These are phyloP conservation scores for Thelephora aurantiotincta DNA, from an alignment of 768 basidiomycete genomes.

Conservation along the genomic window DNA sequence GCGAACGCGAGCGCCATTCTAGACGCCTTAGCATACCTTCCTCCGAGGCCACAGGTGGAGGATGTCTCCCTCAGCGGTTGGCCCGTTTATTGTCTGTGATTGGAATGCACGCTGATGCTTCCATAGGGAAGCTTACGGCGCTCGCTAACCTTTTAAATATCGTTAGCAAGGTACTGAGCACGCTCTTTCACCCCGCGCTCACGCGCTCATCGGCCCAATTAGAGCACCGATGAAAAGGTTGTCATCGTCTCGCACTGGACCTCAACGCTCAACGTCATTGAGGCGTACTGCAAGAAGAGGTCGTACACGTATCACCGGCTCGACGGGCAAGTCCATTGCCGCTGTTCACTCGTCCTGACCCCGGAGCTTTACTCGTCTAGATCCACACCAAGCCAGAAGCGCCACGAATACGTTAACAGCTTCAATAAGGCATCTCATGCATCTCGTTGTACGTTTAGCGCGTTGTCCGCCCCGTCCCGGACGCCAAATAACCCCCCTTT, in stretches of 20 bases:
- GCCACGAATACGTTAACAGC: slow-evolving; percentile 75
- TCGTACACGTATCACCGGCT: slow-evolving; percentile 71
- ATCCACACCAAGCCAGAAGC: slow-evolving; percentile 60
- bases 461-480: not conserved
- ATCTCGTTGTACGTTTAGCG: slow-evolving; percentile 43
- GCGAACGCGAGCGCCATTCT: slow-evolving; percentile 32
- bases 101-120: slow-evolving; percentile 1
- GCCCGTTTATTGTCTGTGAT: not conserved
- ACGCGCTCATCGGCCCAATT: slow-evolving; percentile 1
- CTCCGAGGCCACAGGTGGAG: slow-evolving; percentile 41
- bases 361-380: slow-evolving; percentile 20
- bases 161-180: slow-evolving; percentile 36
- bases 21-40: slow-evolving; percentile 50
- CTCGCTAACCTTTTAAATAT: slow-evolving; percentile 48
- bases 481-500: not conserved
- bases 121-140: slow-evolving; percentile 58
- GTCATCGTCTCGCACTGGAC: slow-evolving; percentile 96
- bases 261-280: slow-evolving; percentile 83
- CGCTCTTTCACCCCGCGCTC: not conserved
- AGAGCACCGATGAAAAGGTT: slow-evolving; percentile 86
- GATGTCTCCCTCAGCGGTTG: slow-evolving; percentile 76
- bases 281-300: slow-evolving; percentile 67
- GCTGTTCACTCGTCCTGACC: not conserved
- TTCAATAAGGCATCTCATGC: slow-evolving; percentile 75
- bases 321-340: slow-evolving; percentile 49